phyloP scores from a whole-genome alignment of 106 monocot genomes.

The Dendrobium nobile region DNA sequence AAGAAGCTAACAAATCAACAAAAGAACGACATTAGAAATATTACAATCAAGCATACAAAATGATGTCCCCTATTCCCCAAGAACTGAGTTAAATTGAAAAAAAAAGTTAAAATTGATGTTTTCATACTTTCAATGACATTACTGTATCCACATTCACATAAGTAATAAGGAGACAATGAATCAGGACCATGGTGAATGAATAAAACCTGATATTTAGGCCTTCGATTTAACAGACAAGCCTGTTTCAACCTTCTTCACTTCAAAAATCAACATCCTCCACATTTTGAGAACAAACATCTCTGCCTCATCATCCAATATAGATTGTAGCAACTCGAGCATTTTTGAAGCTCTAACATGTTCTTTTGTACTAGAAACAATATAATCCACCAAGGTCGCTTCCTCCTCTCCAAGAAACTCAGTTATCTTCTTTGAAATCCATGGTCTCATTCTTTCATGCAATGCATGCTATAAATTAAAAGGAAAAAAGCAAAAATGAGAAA shows the following conservation, averaged over 20 bases:
- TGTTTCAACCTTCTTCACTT: constrained; percentile 96
- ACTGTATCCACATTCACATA: background rate
- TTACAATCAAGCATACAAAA: constrained; percentile 1
- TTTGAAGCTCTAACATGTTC: constrained; percentile 74
- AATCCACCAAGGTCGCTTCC: constrained; percentile 87
- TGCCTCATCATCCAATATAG: constrained; percentile 94
- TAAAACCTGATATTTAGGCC: constrained; percentile 17
- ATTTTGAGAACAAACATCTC: constrained; percentile 99
- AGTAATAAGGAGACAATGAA: background rate
- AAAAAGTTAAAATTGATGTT: background rate
- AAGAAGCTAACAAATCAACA: constrained; percentile 4
- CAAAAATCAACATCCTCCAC: constrained; percentile 99
- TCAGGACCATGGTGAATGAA: constrained; percentile 1
- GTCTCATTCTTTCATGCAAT: constrained; percentile 91
- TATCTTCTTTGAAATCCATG: constrained; percentile 98
- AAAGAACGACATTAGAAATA: background rate
- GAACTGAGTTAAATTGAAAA: background rate
- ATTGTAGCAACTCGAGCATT: constrained; percentile 87
- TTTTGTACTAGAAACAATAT: constrained; percentile 86
- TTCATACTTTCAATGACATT: background rate
- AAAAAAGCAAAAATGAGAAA: background rate
- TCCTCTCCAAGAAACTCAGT: constrained; percentile 97
- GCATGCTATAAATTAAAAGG: constrained; percentile 44
- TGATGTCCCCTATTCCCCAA: background rate
- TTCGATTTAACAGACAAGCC: constrained; percentile 58